Conservation (phyloP, 2,329 filamentous ascomycete genomes). For the Niveomyces coronatus region DNA sequence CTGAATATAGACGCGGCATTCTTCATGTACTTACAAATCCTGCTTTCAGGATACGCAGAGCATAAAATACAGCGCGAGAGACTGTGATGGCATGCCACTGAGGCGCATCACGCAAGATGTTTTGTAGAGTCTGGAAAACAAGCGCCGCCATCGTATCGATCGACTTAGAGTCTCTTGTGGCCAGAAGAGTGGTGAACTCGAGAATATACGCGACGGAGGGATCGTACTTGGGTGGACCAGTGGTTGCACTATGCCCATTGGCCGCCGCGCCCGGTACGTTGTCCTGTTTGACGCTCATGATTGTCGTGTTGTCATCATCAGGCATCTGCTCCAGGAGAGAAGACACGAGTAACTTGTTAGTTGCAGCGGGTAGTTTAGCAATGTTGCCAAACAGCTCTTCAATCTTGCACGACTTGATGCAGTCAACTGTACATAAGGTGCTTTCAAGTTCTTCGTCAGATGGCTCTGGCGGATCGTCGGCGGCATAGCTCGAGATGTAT, state of each 20-base stretch:
- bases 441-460: constrained; percentile 96
- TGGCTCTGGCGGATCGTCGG: constrained; percentile 92
- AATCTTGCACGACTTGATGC: constrained; percentile 81
- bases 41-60: constrained; percentile 68
- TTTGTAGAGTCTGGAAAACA: constrained; percentile 71
- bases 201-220: constrained; percentile 83
- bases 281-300: constrained; percentile 88
- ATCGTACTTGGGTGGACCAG: constrained; percentile 58
- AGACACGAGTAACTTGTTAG: constrained; percentile 38
- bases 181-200: constrained; percentile 76
- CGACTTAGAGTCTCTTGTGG: constrained; percentile 64
- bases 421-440: constrained; percentile 88
- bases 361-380: constrained; percentile 32
- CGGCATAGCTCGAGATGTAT: constrained; percentile 97
- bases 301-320: constrained; percentile 63
- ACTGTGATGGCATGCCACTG: constrained; percentile 76
- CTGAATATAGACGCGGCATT: too few species aligned
- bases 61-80: constrained; percentile 76
- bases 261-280: constrained; percentile 51
- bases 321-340: constrained; percentile 76
- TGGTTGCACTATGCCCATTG: constrained; percentile 32
- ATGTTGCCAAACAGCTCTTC: constrained; percentile 76
- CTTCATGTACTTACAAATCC: constrained; percentile 61
- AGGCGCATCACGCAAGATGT: constrained; percentile 66
- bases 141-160: constrained; percentile 64